Evolutionary conservation across 345 rosid species (phyloP).

Genomic region (Carallia pectinifolia): DNA sequence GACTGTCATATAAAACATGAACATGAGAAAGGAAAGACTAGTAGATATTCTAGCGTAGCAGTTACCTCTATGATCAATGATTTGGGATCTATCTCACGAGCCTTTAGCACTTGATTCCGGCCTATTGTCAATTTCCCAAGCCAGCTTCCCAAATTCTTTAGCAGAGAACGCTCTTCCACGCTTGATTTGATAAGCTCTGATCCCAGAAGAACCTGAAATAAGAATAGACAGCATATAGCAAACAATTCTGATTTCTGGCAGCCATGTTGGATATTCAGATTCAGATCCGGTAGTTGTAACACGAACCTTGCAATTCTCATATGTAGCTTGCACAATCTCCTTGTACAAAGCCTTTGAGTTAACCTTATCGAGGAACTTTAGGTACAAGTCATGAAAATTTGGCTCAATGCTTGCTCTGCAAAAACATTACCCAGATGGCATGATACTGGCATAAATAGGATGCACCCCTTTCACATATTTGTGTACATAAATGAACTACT

Average conservation of each 20-base stretch:
- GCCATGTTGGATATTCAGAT: too few species aligned
- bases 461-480: too few species aligned
- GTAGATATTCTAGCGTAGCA: not conserved
- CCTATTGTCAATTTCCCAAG: conserved; percentile 98
- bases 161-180: conserved; percentile 92
- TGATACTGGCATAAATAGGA: not conserved
- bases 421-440: conserved; percentile 9
- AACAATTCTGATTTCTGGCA: not conserved
- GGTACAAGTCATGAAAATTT: conserved; percentile 91
- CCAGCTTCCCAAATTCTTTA: conserved; percentile 99
- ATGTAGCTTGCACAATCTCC: conserved; percentile 86
- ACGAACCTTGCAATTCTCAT: conserved; percentile 95
- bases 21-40: conserved; percentile 3
- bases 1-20: not conserved
- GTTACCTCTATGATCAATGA: conserved; percentile 91
- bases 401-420: conserved; percentile 98
- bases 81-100: conserved; percentile 97
- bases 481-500: not conserved
- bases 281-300: not conserved
- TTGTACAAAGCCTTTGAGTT: conserved; percentile 70
- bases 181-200: conserved; percentile 98
- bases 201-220: conserved; percentile 81
- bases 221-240: not conserved
- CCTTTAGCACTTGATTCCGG: conserved; percentile 87
- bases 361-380: conserved; percentile 90